Evolutionary conservation across 257 asterid genomes (phyloP), one percentile per base, ranked within the genome.

Genomic region (Rhazya stricta): DNA sequence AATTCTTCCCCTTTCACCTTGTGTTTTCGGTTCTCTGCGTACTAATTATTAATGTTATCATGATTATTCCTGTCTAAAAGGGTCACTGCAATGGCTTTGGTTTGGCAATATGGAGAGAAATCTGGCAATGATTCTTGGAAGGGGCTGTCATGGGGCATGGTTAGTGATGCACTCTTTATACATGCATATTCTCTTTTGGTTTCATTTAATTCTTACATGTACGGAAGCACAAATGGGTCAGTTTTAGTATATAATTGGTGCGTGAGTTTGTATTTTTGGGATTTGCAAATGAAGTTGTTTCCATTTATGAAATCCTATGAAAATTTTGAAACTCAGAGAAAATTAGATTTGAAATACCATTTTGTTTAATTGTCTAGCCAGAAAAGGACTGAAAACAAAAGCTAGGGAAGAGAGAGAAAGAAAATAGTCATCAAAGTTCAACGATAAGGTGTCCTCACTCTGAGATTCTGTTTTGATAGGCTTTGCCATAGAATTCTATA

Each of bases 91-190:
- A 94, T 94, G 99, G 96, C 80, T 65, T 86, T 94, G 94, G 97
- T 92, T 71, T 92, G 99, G 99, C 96, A 87, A 73, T 94, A 94
- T 18, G 99, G 96, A 46, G 97, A 89, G 79, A 88, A 83, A 80
- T 82, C 96, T 68, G 99, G 99, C 27, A 76, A 81, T 81, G 88
- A 90, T 84, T 84, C 99, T 80, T 94, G 99, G 99, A 92, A 94
- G 88, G 99, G 97, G 69, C 96, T 94, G 41, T 89, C 98, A 30
- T 94, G 99, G 98, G 99, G 96, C 75, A 94, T 94, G 99, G 99
- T 94, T 80, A 85, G 85, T 76, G 75, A 15, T 75, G 34, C 74
- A 71, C 46, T 73, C 65, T 27, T 2, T 62, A 2, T 74, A 34
- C 15, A 7, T 66, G 29, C 30, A 7, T n/a, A 32, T 61, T 1